Base-by-base conservation (phyloP, 129 eudicot genomes). In the Silybum marianum region DNA sequence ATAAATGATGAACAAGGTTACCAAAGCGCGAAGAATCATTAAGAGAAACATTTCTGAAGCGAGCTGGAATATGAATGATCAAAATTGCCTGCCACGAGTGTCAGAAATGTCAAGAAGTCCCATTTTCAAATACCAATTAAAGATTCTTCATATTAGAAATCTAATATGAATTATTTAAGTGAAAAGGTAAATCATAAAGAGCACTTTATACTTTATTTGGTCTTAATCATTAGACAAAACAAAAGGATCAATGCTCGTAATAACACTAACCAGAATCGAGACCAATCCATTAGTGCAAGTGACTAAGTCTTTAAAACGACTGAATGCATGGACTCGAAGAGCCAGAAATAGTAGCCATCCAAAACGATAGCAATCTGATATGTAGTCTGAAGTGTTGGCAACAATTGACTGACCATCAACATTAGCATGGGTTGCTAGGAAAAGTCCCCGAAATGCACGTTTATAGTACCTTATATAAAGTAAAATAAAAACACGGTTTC, bases 341-440 rank as follows among this genome's bases (percentile, higher is more conserved):
- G 98, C 95, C 70, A 95, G 75, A 89, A 92, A 95, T n/a, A 95
- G 91, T 30, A 95, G 87, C 99, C 99, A 95, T 62, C 98, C 99
- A 81, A 95, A 93, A 38, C 94, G 96, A 81, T 85, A 77, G 83
- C 88, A 92, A 39, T 83, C 91, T 28, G 94, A 82, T 54, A 86
- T 73, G 74, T 74, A 78, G 78, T 77, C 88, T 11, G 82, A 3
- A 11, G 87, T 42, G 34, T 48, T 73, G 68, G 76, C 69, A 72
- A 26, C 82, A 67, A 75, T 76, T 30, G 85, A 74, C 74, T 87
- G 85, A 67, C 80, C 81, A 25, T 84, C 91, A 74, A 24, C 58
- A 60, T 86, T 65, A 46, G 87, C 82, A 70, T 84, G 91, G 84
- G 79, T 79, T 66, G 78, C 71, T 72, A 75, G 44, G 81, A 95